These are phyloP conservation scores for Keithomyces neogunnii DNA, from an alignment of 2,329 filamentous ascomycete genomes.

Conservation along the genomic window DNA sequence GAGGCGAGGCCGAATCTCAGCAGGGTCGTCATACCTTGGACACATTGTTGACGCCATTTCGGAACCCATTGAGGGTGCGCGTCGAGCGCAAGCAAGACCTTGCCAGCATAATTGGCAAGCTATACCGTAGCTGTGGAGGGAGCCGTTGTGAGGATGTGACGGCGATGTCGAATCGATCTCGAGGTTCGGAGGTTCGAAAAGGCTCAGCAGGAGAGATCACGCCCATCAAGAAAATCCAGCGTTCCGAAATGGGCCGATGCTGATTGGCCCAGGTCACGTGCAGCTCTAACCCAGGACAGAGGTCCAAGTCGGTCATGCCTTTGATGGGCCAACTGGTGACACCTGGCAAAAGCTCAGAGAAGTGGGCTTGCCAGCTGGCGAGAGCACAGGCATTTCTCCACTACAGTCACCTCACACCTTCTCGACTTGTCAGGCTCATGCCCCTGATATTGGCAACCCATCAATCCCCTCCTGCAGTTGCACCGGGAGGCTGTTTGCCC, in stretches of 20 bases:
- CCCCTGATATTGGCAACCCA: no score
- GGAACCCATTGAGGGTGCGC: conserved; percentile 73
- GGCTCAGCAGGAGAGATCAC: conserved; percentile 29
- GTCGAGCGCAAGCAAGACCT: conserved; percentile 83
- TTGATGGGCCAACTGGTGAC: not conserved
- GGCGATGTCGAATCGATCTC: conserved; percentile 28
- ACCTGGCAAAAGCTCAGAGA: not conserved
- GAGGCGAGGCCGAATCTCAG: not conserved
- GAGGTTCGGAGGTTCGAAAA: conserved; percentile 28
- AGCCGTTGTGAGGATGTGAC: conserved; percentile 27
- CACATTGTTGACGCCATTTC: conserved; percentile 63
- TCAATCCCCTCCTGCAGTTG: no score
- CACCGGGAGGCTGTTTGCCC: conserved; percentile 10
- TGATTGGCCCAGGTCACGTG: conserved; percentile 33
- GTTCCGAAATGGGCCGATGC: conserved; percentile 34
- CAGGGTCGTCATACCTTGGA: conserved; percentile 57
- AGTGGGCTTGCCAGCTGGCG: no score
- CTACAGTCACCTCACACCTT: no score
- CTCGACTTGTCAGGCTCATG: no score
- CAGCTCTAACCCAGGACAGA: conserved; percentile 1
- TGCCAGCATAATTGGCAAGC: conserved; percentile 72
- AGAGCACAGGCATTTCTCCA: no score
- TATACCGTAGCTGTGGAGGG: conserved; percentile 28
- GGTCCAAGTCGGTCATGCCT: not conserved
- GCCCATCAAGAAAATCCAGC: conserved; percentile 30